These are phyloP conservation scores for Scheffersomyces insectosa DNA, from an alignment of 1,139 yeast species.

Conservation along the genomic window DNA sequence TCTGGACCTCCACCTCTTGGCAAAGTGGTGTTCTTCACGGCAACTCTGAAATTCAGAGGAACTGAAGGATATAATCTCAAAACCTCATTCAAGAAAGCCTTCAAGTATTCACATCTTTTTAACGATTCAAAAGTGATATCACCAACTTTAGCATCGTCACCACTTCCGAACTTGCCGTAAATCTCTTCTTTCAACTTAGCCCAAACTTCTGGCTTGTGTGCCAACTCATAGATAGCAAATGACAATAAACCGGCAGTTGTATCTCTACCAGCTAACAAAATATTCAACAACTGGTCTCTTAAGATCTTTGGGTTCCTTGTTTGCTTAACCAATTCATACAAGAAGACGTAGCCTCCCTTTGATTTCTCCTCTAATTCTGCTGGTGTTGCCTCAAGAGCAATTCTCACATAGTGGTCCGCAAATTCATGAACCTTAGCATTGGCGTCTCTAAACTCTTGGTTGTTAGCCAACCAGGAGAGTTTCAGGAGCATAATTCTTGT, in stretches of 20 bases:
- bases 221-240: slow-evolving; percentile 40
- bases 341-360: slow-evolving; percentile 39
- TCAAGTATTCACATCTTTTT: slow-evolving; percentile 49
- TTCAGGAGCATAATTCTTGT: slow-evolving; percentile 30
- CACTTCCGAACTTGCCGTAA: slow-evolving; percentile 35
- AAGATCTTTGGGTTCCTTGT: slow-evolving; percentile 43
- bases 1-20: slow-evolving; percentile 57
- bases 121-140: slow-evolving; percentile 49
- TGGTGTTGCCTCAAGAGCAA: slow-evolving; percentile 25
- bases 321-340: slow-evolving; percentile 46
- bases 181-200: slow-evolving; percentile 34
- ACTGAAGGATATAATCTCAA: slow-evolving; percentile 58
- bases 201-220: slow-evolving; percentile 40
- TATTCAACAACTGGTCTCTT: slow-evolving; percentile 47
- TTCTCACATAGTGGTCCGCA: slow-evolving; percentile 32
- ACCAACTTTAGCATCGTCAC: slow-evolving; percentile 28
- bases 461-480: slow-evolving; percentile 29
- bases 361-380: slow-evolving; percentile 39
- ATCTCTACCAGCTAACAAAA: slow-evolving; percentile 49
- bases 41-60: slow-evolving; percentile 50
- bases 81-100: slow-evolving; percentile 49
- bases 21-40: slow-evolving; percentile 45
- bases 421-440: slow-evolving; percentile 23
- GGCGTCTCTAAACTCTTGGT: slow-evolving; percentile 28
- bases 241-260: slow-evolving; percentile 49